Conservation (phyloP, 768 basidiomycete genomes). For the Paxillus involutus region DNA sequence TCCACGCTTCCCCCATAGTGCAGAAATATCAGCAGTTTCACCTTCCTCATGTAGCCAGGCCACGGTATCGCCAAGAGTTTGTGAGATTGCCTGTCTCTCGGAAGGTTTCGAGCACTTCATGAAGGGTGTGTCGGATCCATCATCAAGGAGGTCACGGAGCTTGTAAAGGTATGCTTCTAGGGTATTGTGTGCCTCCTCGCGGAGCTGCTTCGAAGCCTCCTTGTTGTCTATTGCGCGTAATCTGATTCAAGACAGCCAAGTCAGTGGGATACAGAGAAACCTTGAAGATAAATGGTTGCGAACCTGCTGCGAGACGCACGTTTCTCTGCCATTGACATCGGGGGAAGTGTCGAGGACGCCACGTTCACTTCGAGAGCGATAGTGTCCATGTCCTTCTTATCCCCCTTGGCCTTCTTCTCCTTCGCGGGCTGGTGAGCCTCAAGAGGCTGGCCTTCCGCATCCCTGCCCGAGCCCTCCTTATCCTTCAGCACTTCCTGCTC, state of each 20-base stretch:
- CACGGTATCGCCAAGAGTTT: constrained; percentile 71
- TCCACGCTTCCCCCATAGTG: constrained; percentile 72
- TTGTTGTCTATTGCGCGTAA: constrained; percentile 75
- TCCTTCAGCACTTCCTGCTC: constrained; percentile 30
- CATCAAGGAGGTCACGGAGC: constrained; percentile 77
- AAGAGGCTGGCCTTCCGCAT: constrained; percentile 32
- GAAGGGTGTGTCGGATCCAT: constrained; percentile 70
- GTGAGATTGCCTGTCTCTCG: constrained; percentile 68
- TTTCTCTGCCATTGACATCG: constrained; percentile 80
- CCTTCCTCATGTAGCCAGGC: constrained; percentile 84
- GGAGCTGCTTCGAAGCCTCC: constrained; percentile 72
- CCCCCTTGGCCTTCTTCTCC: constrained; percentile 38
- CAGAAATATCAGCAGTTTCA: constrained; percentile 76
- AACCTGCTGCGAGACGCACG: constrained; percentile 70
- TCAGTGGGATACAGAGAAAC: constrained; percentile 1
- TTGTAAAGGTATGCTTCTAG: constrained; percentile 95
- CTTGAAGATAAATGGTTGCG: constrained; percentile 17
- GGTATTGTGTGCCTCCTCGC: constrained; percentile 88
- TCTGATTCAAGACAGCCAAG: constrained; percentile 38
- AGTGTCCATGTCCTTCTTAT: constrained; percentile 49
- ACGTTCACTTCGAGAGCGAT: constrained; percentile 65
- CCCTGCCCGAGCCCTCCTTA: constrained; percentile 15
- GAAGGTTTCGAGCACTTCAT: constrained; percentile 75
- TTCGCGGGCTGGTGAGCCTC: constrained; percentile 27
- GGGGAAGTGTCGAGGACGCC: constrained; percentile 61